These are phyloP conservation scores for Colletotrichum melonis DNA, from an alignment of 2,329 filamentous ascomycete species.

Conservation along the genomic window DNA sequence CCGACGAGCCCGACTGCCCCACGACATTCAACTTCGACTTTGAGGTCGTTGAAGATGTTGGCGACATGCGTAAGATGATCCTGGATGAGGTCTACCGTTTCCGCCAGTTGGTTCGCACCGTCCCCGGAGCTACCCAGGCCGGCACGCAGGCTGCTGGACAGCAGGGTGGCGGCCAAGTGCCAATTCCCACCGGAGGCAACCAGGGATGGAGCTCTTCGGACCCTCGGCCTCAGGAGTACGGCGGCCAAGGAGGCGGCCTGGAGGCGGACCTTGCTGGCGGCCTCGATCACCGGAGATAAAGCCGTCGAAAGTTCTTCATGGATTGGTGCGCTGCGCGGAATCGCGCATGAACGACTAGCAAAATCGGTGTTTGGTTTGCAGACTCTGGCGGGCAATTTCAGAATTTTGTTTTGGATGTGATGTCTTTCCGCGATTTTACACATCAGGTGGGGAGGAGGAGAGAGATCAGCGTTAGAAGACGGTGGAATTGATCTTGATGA, in stretches of 20 bases:
- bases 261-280: conserved; percentile 71
- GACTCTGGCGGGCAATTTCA: background rate
- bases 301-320: background rate
- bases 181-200: conserved; percentile 59
- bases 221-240: conserved; percentile 70
- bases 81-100: conserved; percentile 93
- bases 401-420: background rate
- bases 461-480: background rate
- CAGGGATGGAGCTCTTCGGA: conserved; percentile 70
- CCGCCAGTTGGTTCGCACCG: conserved; percentile 71
- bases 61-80: conserved; percentile 97
- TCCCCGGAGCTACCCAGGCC: conserved; percentile 50
- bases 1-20: conserved; percentile 93
- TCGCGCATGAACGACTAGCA: background rate
- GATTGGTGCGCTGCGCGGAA: background rate
- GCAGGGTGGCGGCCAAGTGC: conserved; percentile 57
- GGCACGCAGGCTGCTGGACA: conserved; percentile 44
- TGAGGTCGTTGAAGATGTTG: conserved; percentile 95
- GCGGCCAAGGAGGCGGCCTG: conserved; percentile 59
- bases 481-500: conserved; percentile 13
- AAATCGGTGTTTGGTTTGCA: conserved; percentile 20
- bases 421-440: conserved; percentile 8
- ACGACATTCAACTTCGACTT: conserved; percentile 98
- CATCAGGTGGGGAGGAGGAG: background rate
- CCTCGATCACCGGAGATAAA: conserved; percentile 58